These are phyloP conservation scores for Dichotomocladium elegans DNA, from an alignment of 371 early-diverging fungal species.

Conservation along the genomic window DNA sequence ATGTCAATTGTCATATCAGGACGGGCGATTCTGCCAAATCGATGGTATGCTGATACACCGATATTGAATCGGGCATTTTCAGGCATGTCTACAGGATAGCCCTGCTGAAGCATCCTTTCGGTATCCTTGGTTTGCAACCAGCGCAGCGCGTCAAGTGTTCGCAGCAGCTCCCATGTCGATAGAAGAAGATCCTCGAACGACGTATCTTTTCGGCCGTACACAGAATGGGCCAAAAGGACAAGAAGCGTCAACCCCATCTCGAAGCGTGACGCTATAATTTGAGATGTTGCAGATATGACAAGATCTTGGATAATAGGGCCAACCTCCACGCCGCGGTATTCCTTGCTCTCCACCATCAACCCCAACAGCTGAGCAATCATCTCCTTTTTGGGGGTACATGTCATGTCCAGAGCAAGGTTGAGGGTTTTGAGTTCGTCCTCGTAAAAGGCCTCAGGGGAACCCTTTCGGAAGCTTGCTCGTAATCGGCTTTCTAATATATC, in stretches of 20 bases:
- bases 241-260: not conserved
- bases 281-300: not conserved
- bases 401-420: not conserved
- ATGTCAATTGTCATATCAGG: not conserved
- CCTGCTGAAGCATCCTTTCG: not conserved
- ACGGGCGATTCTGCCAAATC: not conserved
- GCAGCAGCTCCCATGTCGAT: slow-evolving; percentile 1
- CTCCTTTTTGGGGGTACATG: not conserved
- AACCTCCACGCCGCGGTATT: not conserved
- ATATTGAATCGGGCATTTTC: not conserved
- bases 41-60: not conserved
- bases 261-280: not conserved
- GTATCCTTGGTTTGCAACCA: not conserved
- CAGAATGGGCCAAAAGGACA: not conserved
- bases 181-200: not conserved
- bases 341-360: not conserved
- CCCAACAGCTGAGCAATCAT: not conserved
- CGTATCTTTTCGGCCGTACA: not conserved
- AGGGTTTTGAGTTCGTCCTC: not conserved
- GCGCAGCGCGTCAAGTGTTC: not conserved
- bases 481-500: not conserved
- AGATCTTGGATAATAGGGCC: not conserved
- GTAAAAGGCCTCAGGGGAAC: not conserved
- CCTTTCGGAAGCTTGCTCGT: not conserved
- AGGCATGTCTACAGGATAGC: not conserved